A percentile compares a stretch with the other conserved stretches of the same genome.
Conservation (phyloP, 176 grass and related monocot genomes). For the Dactylis glomerata region DNA sequence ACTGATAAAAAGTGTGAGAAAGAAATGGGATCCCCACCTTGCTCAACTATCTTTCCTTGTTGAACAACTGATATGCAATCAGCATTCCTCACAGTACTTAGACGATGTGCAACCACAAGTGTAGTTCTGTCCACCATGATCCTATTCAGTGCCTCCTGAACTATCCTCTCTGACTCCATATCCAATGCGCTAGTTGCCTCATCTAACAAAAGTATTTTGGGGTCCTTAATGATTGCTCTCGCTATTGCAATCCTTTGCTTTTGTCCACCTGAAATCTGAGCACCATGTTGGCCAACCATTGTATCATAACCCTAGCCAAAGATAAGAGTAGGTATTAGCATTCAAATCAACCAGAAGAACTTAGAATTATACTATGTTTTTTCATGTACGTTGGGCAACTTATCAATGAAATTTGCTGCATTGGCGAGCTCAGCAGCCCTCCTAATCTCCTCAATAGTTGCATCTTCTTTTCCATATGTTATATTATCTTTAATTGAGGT, state of each 20-base stretch:
- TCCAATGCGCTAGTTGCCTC: constrained; percentile 92
- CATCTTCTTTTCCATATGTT: constrained; percentile 75
- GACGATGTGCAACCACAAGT: constrained; percentile 76
- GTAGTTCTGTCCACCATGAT: constrained; percentile 82
- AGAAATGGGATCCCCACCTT: constrained; percentile 48
- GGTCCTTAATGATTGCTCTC: constrained; percentile 81
- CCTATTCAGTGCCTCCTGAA: constrained; percentile 82
- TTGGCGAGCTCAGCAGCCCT: constrained; percentile 71
- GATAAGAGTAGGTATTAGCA: constrained; percentile 30
- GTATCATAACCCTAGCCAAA: constrained; percentile 70
- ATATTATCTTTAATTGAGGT: constrained; percentile 88
- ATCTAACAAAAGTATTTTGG: constrained; percentile 80
- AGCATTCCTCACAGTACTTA: constrained; percentile 82
- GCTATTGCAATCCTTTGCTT: constrained; percentile 91
- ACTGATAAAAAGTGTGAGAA: not conserved
- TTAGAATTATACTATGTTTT: not conserved
- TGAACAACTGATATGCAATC: constrained; percentile 79
- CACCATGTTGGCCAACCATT: constrained; percentile 81
- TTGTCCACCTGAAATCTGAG: constrained; percentile 80
- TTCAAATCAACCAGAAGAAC: not conserved
- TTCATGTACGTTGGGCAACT: constrained; percentile 60
- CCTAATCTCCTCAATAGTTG: constrained; percentile 75
- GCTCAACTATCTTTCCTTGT: constrained; percentile 79
- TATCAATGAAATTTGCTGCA: constrained; percentile 86
- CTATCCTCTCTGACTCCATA: constrained; percentile 74